Evolutionary conservation across 768 basidiomycete species (phyloP), one percentile per base, ranked within the genome.

Genomic region (Psilocybe cubensis): DNA sequence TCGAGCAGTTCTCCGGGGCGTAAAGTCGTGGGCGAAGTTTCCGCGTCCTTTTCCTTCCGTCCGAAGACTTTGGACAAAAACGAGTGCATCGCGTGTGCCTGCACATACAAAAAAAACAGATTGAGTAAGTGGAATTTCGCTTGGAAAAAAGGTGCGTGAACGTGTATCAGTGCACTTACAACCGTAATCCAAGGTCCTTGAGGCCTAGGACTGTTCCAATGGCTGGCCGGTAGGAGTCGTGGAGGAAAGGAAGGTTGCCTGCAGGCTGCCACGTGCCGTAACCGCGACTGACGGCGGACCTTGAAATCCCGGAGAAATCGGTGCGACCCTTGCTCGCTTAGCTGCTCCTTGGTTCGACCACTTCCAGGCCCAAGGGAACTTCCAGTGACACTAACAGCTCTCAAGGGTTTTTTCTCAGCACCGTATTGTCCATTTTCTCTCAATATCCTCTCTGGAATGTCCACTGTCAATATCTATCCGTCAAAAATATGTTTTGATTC

Each of bases 21-120:
- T 43, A 65, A 59, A 25, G 63, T 59, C 25, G 64, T 68, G 33
- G 74, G 63, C 21, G 72, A 68, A 28, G 79, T 75, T 64, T 79
- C 80, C 58, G 82, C 83, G 63, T 86, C 86, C 25, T 78, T 73
- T 73, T 82, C 88, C 75, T 84, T 90, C 73, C 89, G 83, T 74
- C 85, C 85, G 65, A 91, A 87, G 64, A 91, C 86, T 68, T 88
- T 91, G 72, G 86, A 84, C 67, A 91, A 72, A 77, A 91, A 89
- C 60, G 87, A 86, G 71, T 87, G 78, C 81, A 82, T 82, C 69
- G 71, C 68, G 74, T 73, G 70, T 70, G 66, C 66, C 62, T 65
- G 55, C 46, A 35, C 41, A 52, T 56, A 58, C 31, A 49, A 60
- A n/a, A n/a, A n/a, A n/a, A 47, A 47, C 5, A 14, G 14, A 17